Conservation (phyloP, 495 filamentous ascomycete genomes). For the Hypoxylon fuscum region DNA sequence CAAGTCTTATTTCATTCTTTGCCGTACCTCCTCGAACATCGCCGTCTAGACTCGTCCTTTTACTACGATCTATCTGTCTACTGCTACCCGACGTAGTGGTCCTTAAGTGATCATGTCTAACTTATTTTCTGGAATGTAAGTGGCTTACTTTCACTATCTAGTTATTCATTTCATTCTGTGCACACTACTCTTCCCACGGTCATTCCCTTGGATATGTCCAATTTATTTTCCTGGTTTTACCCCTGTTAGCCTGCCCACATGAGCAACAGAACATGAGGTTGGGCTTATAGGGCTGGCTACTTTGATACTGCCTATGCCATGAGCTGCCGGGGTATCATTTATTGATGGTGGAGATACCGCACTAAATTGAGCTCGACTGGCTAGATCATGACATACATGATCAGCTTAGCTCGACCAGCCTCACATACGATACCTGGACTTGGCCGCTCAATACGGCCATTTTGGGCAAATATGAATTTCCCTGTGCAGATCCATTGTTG, state of each 20-base stretch:
- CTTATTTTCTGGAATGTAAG: conserved; percentile 84
- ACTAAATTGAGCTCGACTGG: conserved; percentile 6
- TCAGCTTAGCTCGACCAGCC: conserved; percentile 24
- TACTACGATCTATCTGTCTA: conserved; percentile 15
- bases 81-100: conserved; percentile 33
- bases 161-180: conserved; percentile 23
- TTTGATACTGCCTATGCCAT: conserved; percentile 1
- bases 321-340: conserved; percentile 6
- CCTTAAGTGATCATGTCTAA: conserved; percentile 68
- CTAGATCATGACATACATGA: conserved; percentile 10
- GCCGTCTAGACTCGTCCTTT: background rate
- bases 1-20: background rate
- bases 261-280: conserved; percentile 8
- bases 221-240: background rate
- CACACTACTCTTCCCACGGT: background rate
- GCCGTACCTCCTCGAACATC: conserved; percentile 3
- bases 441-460: conserved; percentile 9
- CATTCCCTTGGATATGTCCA: background rate
- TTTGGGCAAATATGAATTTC: conserved; percentile 19
- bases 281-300: conserved; percentile 1
- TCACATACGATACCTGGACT: conserved; percentile 13
- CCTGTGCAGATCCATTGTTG: conserved; percentile 4
- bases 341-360: conserved; percentile 23
- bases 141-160: conserved; percentile 45
- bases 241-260: conserved; percentile 1